Base-by-base conservation (phyloP, 306 rosid genomes). In the Phaseolus lunatus region DNA sequence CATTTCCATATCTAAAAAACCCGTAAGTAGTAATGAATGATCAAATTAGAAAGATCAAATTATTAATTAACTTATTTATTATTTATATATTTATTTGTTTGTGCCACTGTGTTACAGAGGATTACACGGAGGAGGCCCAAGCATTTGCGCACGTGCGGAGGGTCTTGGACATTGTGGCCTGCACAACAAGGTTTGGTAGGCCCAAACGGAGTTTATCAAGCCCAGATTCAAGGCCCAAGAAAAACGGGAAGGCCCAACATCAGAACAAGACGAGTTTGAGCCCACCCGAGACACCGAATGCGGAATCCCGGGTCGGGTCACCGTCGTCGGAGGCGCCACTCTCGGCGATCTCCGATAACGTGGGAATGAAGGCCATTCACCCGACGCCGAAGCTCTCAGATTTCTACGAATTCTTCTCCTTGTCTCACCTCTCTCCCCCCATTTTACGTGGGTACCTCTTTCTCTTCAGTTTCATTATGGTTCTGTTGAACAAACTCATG, bases 301-400 rank as follows among this genome's bases (percentile, higher is more conserved):
- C 81, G 14, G 88, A 81, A 33, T 3, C 9, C 29, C 88, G 79
- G 64, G 67, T 85, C 62, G 83, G 78, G 77, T 80, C 86, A 1
- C 79, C 86, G 72, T 35, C 70, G 47, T 62, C 91, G 29, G 89
- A 82, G 18, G 77, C 50, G 39, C 50, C 83, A 0, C 76, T 81
- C 0, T 86, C 93, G 44, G 82, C 89, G 77, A 86, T 94, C 15
- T 84, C 98, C 58, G 97, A 95, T 39, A 81, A 73, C 50, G 79
- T 88, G 15, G 98, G 96, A 4, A 92, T 90, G 98, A 87, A 85
- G 59, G 96, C 98, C 23, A 90, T 95, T 72, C 98, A 95, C 48
- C 91, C 97, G 1, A 87, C 97, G 78, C 97, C 98, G 43, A 95
- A 89, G 82, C 90, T 95, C 27, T 89, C 98, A 24, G 93, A 92